Base-by-base conservation (phyloP, 495 filamentous ascomycete genomes). In the Achaetomiella virescens region DNA sequence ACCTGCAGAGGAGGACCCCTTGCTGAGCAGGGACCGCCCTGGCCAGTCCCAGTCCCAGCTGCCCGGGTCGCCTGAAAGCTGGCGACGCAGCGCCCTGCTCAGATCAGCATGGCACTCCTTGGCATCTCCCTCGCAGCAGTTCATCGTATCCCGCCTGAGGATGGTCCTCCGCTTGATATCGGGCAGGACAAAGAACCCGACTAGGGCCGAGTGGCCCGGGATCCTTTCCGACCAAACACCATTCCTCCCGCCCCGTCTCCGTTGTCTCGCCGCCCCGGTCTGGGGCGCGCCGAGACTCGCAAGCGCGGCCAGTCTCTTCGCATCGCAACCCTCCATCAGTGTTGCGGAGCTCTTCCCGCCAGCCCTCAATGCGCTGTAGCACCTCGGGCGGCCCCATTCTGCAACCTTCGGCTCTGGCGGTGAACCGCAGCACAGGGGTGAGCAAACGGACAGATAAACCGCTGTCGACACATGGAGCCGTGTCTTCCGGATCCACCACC, bases 281-380 rank as follows among this genome's bases (percentile, higher is more conserved):
- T 3, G 9, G 18, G 9, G 5, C 9, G 18, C 31, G 18, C 27
- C 10, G 47, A 36, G 18, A 18, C 11, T 49, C 20, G 31, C 31
- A 22, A 38, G 31, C 33, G 18, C 33, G 33, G 9, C 52, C 52
- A 54, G 42, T 54, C 15, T n/a, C 12, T 20, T 40, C 44, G 11
- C 37, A 24, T n/a, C 15, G 22, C 31, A 3, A 33, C 43, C 52
- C 43, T 35, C 52, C 44, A 22, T 41, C 9, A 33, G 9, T 6
- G 6, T 21, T 12, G 15, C 54, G 54, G 54, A 44, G 24, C 46
- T 29, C 45, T 43, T 56, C 29, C 37, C 18, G 54, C 20, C 54
- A 44, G 45, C 29, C 54, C 44, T 27, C 15, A 29, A 17, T 25
- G 27, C 9, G 46, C 14, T 36, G 54, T 56, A 3, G 12, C 38